Evolutionary conservation across 352 stramenopile species (phyloP).

Genomic region (Phytophthora vignae): DNA sequence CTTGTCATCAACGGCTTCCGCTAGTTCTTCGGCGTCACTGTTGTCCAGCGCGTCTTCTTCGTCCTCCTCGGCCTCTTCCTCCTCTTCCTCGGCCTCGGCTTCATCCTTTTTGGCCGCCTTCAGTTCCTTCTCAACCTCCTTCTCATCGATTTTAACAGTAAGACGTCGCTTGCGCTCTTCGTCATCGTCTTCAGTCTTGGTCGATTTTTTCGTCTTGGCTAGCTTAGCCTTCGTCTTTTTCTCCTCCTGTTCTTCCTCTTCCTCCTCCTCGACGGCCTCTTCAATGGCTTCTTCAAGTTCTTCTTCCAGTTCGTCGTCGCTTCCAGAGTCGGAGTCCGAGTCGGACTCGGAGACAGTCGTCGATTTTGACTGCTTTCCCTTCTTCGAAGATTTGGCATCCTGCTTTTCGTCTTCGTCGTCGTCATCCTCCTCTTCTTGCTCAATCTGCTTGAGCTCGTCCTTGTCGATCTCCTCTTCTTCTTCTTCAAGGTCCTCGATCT

Average conservation of each 20-base stretch:
- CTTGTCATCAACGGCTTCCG: constrained; percentile 25
- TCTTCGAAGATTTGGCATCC: constrained; percentile 3
- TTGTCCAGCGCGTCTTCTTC: constrained; percentile 31
- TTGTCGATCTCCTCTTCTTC: constrained; percentile 23
- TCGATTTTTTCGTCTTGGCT: no score
- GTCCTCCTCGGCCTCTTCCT: constrained; percentile 37
- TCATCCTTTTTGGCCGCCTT: constrained; percentile 29
- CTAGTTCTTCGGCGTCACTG: constrained; percentile 32
- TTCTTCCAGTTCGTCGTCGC: not conserved
- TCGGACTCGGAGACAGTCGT: not conserved
- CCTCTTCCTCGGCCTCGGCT: constrained; percentile 25
- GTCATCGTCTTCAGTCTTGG: not conserved
- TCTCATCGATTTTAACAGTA: constrained; percentile 23
- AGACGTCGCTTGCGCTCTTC: constrained; percentile 20
- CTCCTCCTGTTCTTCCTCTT: constrained; percentile 13
- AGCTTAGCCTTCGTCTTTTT: not conserved
- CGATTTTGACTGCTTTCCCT: not conserved
- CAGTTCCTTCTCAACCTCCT: constrained; percentile 37
- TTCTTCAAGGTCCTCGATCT: constrained; percentile 21
- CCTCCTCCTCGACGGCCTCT: constrained; percentile 8
- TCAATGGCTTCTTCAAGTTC: not conserved
- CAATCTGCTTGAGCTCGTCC: constrained; percentile 16
- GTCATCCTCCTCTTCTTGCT: constrained; percentile 11
- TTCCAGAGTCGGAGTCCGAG: not conserved
- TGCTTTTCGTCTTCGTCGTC: constrained; percentile 33